These are phyloP conservation scores for Claviceps africana DNA, from an alignment of 2,329 filamentous ascomycete genomes.

Conservation along the genomic window DNA sequence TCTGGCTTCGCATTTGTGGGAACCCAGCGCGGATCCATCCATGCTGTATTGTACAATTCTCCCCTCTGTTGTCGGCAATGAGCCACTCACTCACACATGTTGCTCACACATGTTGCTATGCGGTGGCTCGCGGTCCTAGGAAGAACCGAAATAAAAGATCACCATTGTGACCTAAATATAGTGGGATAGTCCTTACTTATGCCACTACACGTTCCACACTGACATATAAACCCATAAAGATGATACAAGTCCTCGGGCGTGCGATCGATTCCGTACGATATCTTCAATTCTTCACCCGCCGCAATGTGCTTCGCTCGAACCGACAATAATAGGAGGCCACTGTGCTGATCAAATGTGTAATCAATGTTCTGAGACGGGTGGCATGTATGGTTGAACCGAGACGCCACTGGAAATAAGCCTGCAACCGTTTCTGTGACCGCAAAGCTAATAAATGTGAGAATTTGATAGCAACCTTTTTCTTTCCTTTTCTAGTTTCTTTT, in stretches of 20 bases:
- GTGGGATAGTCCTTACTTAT: constrained; percentile 6
- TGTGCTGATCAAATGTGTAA: constrained; percentile 26
- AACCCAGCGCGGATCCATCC: too few relatives aligned
- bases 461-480: background rate
- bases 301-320: constrained; percentile 21
- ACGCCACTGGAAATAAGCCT: constrained; percentile 34
- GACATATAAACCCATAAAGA: constrained; percentile 39
- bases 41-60: too few relatives aligned
- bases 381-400: constrained; percentile 48
- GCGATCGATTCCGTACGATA: constrained; percentile 29
- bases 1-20: too few relatives aligned
- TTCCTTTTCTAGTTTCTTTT: background rate
- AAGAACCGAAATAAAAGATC: background rate
- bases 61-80: too few relatives aligned
- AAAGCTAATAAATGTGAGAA: constrained; percentile 2
- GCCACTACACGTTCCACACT: constrained; percentile 31
- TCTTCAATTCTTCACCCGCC: constrained; percentile 35
- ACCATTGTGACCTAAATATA: background rate
- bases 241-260: constrained; percentile 23
- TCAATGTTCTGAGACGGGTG: constrained; percentile 25
- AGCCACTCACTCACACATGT: too few relatives aligned
- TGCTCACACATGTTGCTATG: too few relatives aligned
- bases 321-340: constrained; percentile 26
- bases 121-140: background rate
- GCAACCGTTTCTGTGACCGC: constrained; percentile 19